Evolutionary conservation across 2,329 filamentous ascomycete species (phyloP).

Genomic region (Colletotrichum gigasporum): DNA sequence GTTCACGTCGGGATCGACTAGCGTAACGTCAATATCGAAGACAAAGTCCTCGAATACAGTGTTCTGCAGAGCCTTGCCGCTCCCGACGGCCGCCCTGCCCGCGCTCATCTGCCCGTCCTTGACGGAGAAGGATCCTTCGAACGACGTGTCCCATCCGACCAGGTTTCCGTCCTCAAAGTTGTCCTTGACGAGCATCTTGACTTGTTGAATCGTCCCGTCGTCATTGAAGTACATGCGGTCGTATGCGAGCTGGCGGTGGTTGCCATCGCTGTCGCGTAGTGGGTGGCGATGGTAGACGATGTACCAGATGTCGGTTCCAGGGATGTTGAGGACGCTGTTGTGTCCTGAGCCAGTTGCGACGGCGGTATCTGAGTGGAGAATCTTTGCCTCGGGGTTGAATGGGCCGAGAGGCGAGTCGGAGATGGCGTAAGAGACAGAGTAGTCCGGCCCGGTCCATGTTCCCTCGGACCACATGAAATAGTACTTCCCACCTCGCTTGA

Average conservation of each 20-base stretch:
- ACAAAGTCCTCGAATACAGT: conserved; percentile 47
- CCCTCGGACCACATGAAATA: conserved; percentile 55
- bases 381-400: conserved; percentile 54
- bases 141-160: conserved; percentile 45
- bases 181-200: conserved; percentile 55
- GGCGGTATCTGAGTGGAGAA: conserved; percentile 50
- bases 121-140: conserved; percentile 38
- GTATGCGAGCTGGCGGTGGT: conserved; percentile 57
- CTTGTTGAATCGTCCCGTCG: conserved; percentile 50
- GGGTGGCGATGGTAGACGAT: conserved; percentile 59
- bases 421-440: conserved; percentile 57
- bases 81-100: conserved; percentile 7
- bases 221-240: conserved; percentile 58
- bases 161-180: conserved; percentile 51
- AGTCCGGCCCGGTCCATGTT: conserved; percentile 46
- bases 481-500: conserved; percentile 41
- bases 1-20: background rate
- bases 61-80: conserved; percentile 43
- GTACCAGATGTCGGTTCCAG: conserved; percentile 58
- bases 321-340: conserved; percentile 54
- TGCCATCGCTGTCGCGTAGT: conserved; percentile 52
- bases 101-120: conserved; percentile 36
- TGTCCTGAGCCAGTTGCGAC: conserved; percentile 55
- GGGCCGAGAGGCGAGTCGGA: conserved; percentile 47
- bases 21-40: conserved; percentile 42